Percentiles rank a stretch among this genome's conserved stretches.
These are phyloP conservation scores for Penicillium bovifimosum DNA, from an alignment of 495 filamentous ascomycete genomes.

Conservation along the genomic window DNA sequence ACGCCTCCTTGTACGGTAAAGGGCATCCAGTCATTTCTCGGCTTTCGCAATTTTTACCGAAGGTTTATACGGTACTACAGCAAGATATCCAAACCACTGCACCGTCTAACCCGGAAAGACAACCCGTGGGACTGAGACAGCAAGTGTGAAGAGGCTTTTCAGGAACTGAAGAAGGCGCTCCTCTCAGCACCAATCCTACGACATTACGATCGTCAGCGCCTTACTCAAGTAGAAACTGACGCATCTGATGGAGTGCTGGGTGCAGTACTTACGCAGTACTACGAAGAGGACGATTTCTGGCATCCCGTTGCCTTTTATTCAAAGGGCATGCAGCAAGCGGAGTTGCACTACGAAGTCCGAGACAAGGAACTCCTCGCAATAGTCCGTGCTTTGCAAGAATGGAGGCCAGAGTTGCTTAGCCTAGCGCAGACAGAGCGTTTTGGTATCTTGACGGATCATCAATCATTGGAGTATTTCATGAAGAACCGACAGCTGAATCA, in stretches of 20 bases:
- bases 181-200: constrained; percentile 7
- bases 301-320: no score
- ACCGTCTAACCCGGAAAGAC: neutral
- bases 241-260: constrained; percentile 8
- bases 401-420: constrained; percentile 11
- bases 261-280: constrained; percentile 15
- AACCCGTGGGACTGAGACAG: no score
- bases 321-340: constrained; percentile 11
- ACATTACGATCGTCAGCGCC: constrained; percentile 11
- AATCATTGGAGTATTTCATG: no score
- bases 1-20: constrained; percentile 4
- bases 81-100: constrained; percentile 9
- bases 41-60: constrained; percentile 29
- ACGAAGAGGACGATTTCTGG: no score
- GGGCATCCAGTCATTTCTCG: constrained; percentile 25
- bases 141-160: no score
- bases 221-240: no score
- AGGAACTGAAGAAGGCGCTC: constrained; percentile 11
- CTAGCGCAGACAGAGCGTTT: constrained; percentile 3
- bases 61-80: constrained; percentile 25
- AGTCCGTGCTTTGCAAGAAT: constrained; percentile 10
- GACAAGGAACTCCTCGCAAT: constrained; percentile 24
- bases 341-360: constrained; percentile 29
- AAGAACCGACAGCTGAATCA: no score
- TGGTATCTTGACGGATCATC: constrained; percentile 7